phyloP scores from a whole-genome alignment of 2,329 filamentous ascomycete species.

The Basipetospora chlamydospora region DNA sequence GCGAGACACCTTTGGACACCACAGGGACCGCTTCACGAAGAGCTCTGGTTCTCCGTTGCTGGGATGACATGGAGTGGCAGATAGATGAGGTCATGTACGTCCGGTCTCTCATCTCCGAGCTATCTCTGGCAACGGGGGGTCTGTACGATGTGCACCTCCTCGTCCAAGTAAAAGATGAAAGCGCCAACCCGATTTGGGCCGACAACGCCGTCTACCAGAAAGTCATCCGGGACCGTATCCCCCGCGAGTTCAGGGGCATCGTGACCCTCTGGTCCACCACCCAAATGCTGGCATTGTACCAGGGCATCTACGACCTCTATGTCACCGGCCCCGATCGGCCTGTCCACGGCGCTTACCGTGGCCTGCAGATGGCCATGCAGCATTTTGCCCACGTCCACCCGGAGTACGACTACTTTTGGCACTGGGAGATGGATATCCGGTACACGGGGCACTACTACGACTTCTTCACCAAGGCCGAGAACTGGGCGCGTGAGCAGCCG shows the following conservation, averaged over 20 bases:
- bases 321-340: conserved; percentile 51
- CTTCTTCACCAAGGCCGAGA: conserved; percentile 51
- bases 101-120: conserved; percentile 70
- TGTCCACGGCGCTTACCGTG: conserved; percentile 84
- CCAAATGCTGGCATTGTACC: conserved; percentile 84
- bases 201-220: conserved; percentile 53
- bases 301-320: conserved; percentile 69
- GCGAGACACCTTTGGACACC: too few species aligned
- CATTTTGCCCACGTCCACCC: conserved; percentile 81
- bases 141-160: conserved; percentile 80
- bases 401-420: conserved; percentile 85
- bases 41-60: conserved; percentile 68
- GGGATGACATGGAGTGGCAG: conserved; percentile 66
- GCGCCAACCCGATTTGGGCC: conserved; percentile 62
- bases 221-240: conserved; percentile 53
- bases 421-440: conserved; percentile 88
- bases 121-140: conserved; percentile 65
- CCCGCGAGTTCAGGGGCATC: conserved; percentile 76
- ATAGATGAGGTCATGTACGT: conserved; percentile 71
- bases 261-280: conserved; percentile 87
- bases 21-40: too few species aligned
- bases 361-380: conserved; percentile 86
- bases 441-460: conserved; percentile 82
- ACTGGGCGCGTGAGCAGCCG: conserved; percentile 59
- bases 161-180: conserved; percentile 69